phyloP scores from a whole-genome alignment of 78 protist genomes.

The Andalucia godoyi region DNA sequence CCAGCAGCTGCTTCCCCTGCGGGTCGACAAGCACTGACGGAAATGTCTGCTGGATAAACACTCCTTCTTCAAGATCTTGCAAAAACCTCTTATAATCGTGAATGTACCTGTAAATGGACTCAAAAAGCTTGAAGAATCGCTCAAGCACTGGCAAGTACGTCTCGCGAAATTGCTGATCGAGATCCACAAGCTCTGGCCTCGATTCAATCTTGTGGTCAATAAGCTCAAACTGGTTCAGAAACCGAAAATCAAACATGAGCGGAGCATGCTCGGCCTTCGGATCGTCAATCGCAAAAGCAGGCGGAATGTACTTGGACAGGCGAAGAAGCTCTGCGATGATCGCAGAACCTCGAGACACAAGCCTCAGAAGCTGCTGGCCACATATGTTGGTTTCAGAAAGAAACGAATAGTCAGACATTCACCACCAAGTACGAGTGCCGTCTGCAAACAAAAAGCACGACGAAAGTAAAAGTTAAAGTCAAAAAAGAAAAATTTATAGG shows the following conservation, averaged over 20 bases:
- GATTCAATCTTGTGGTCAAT: constrained; percentile 61
- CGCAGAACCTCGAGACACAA: constrained; percentile 11
- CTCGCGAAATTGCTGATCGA: constrained; percentile 56
- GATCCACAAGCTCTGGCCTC: constrained; percentile 21
- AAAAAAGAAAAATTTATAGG: no score
- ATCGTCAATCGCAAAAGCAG: constrained; percentile 15
- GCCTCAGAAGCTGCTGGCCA: constrained; percentile 5
- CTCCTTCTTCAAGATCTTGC: constrained; percentile 67
- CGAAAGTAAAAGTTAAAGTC: no score
- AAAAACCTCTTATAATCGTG: constrained; percentile 31
- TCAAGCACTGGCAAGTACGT: constrained; percentile 60
- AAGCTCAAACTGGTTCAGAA: constrained; percentile 43
- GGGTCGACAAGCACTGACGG: constrained; percentile 65
- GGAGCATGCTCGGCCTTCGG: constrained; percentile 22
- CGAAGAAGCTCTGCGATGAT: constrained; percentile 28
- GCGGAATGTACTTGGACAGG: constrained; percentile 46
- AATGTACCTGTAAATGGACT: constrained; percentile 69
- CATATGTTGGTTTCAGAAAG: no score
- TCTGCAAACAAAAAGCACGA: no score
- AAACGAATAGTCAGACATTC: no score
- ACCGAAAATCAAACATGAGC: constrained; percentile 71
- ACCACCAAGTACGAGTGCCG: no score
- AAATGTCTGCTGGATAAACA: constrained; percentile 67
- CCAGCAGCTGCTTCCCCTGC: constrained; percentile 91
- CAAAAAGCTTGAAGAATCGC: constrained; percentile 82